Evolutionary conservation across 495 filamentous ascomycete genomes (phyloP).

Genomic region (Penicillium waksmanii): DNA sequence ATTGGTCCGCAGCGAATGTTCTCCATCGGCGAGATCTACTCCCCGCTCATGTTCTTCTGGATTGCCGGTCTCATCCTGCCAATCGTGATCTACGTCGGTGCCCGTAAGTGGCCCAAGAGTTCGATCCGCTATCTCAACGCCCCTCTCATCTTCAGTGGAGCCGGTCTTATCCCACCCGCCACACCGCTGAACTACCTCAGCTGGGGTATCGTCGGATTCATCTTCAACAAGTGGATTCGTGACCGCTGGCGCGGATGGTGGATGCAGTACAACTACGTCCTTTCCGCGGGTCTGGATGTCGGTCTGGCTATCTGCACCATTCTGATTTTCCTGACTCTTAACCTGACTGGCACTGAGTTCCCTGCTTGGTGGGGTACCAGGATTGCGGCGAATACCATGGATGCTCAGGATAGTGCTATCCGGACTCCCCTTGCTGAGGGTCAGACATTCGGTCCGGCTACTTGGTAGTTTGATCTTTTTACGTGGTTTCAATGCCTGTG

Average conservation of each 20-base stretch:
- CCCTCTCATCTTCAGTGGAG: slow-evolving; percentile 53
- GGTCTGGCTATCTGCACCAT: slow-evolving; percentile 69
- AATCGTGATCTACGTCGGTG: slow-evolving; percentile 48
- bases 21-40: slow-evolving; percentile 51
- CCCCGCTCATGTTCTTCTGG: slow-evolving; percentile 52
- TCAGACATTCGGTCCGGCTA: slow-evolving; percentile 61
- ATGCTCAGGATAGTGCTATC: slow-evolving; percentile 44
- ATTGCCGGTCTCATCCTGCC: slow-evolving; percentile 53
- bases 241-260: slow-evolving; percentile 70
- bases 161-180: slow-evolving; percentile 52
- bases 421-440: slow-evolving; percentile 41
- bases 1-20: slow-evolving; percentile 58
- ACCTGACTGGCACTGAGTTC: slow-evolving; percentile 52
- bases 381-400: slow-evolving; percentile 49
- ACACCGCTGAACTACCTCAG: slow-evolving; percentile 58
- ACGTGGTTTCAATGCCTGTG: not conserved
- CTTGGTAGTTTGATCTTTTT: slow-evolving; percentile 35
- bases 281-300: slow-evolving; percentile 71
- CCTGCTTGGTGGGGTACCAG: slow-evolving; percentile 71
- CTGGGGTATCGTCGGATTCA: slow-evolving; percentile 68
- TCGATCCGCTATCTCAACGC: slow-evolving; percentile 48
- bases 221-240: slow-evolving; percentile 69
- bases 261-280: slow-evolving; percentile 79
- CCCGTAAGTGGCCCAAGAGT: slow-evolving; percentile 46
- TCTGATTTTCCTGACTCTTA: slow-evolving; percentile 71